Conservation (phyloP, 2,329 filamentous ascomycete species). For the Paecilomyces sp. region DNA sequence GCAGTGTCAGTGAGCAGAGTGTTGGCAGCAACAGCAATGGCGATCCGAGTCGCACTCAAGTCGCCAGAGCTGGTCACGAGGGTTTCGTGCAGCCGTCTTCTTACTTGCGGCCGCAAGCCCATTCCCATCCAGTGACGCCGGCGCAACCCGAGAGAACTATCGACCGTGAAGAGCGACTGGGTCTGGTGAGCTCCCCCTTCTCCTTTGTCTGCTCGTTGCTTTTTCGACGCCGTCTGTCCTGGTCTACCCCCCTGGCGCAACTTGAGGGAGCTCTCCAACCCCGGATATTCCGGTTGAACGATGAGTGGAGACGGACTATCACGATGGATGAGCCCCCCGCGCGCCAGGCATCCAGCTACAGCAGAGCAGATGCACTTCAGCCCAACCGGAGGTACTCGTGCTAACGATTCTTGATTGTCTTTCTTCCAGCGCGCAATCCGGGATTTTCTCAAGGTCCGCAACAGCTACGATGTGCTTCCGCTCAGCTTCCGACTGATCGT, state of each 20-base stretch:
- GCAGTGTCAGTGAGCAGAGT: constrained; percentile 3
- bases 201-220: constrained; percentile 3
- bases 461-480: constrained; percentile 94
- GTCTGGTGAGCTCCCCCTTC: constrained; percentile 34
- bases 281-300: not conserved
- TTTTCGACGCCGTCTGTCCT: not conserved
- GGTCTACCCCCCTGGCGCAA: not conserved
- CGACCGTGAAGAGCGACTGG: constrained; percentile 43
- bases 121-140: constrained; percentile 35
- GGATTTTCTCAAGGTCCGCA: constrained; percentile 92
- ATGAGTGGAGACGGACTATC: not conserved
- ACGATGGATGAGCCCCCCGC: not conserved
- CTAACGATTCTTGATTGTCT: constrained; percentile 2
- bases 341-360: not conserved
- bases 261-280: not conserved
- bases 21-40: constrained; percentile 2
- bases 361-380: not conserved
- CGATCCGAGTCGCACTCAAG: constrained; percentile 4
- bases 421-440: constrained; percentile 70
- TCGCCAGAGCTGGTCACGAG: constrained; percentile 32
- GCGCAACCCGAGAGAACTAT: constrained; percentile 36
- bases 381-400: not conserved
- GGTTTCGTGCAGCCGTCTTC: constrained; percentile 43
- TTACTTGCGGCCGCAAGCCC: constrained; percentile 35
- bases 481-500: constrained; percentile 93